phyloP scores from a whole-genome alignment of 1,139 yeast species.

The Geotrichum candidum region DNA sequence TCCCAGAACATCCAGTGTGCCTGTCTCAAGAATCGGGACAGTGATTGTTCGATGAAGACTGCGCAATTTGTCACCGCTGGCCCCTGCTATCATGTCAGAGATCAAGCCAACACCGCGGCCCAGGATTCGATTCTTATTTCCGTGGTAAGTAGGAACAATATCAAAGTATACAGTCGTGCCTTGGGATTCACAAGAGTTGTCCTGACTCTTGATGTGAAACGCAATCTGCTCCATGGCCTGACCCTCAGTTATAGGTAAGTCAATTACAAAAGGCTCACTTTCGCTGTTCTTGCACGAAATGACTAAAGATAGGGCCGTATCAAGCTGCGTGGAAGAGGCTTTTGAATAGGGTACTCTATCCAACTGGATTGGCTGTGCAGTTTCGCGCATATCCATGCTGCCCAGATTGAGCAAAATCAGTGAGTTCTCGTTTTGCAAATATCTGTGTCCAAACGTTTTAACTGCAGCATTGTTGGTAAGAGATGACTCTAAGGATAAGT shows the following conservation, averaged over 20 bases:
- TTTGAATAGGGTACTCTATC: constrained; percentile 69
- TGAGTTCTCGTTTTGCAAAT: constrained; percentile 53
- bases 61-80: constrained; percentile 58
- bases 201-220: constrained; percentile 47
- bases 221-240: constrained; percentile 77
- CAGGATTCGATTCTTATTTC: constrained; percentile 47
- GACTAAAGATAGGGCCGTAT: constrained; percentile 77
- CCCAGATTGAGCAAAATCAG: constrained; percentile 77
- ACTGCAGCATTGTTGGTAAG: constrained; percentile 28
- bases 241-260: constrained; percentile 77
- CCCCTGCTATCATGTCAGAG: constrained; percentile 56
- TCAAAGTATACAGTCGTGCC: constrained; percentile 58
- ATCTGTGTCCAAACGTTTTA: constrained; percentile 84
- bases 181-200: constrained; percentile 31
- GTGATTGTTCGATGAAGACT: constrained; percentile 63
- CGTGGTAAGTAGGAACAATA: constrained; percentile 84
- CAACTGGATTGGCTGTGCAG: constrained; percentile 57
- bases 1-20: constrained; percentile 71
- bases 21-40: constrained; percentile 71
- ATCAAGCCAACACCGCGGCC: constrained; percentile 85
- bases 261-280: constrained; percentile 65
- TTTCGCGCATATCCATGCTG: constrained; percentile 68
- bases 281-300: constrained; percentile 48
- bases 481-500: not conserved
- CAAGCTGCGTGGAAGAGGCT: constrained; percentile 74